phyloP scores from a whole-genome alignment of 257 asterid genomes.

The Euphrasia confusa region DNA sequence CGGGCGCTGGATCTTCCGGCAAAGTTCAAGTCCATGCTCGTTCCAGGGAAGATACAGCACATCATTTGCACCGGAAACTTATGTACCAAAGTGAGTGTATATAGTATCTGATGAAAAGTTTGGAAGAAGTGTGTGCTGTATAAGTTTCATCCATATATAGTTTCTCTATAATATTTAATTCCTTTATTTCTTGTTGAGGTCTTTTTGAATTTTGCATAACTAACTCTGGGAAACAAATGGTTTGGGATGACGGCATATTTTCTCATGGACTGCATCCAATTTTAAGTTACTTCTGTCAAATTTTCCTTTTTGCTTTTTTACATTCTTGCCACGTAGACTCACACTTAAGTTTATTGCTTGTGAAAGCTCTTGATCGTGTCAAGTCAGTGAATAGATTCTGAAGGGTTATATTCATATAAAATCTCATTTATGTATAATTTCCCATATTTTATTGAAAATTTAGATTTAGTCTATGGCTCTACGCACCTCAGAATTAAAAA shows the following conservation, averaged over 20 bases:
- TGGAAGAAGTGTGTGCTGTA: no score
- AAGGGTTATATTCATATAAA: neutral
- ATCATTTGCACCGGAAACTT: constrained; percentile 85
- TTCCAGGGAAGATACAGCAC: constrained; percentile 97
- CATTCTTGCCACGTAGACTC: neutral
- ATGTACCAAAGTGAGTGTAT: constrained; percentile 64
- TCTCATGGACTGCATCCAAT: neutral
- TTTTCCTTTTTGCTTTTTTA: neutral
- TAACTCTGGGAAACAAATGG: neutral
- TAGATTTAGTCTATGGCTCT: no score
- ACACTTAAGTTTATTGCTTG: neutral
- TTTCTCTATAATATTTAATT: neutral
- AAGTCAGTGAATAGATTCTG: neutral
- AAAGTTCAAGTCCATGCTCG: constrained; percentile 96
- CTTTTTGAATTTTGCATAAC: neutral
- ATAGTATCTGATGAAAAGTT: no score
- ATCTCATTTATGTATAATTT: neutral
- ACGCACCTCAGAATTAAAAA: no score
- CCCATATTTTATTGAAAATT: neutral
- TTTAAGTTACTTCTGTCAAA: neutral
- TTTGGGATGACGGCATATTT: constrained; percentile 1
- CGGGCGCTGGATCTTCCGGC: constrained; percentile 93
- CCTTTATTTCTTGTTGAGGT: neutral
- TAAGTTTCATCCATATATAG: neutral
- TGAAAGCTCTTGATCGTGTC: neutral